A percentile compares a stretch with the other conserved stretches of the same genome.
Evolutionary conservation across 331 rosid species (phyloP).

Genomic region (Pyrus hybrid): DNA sequence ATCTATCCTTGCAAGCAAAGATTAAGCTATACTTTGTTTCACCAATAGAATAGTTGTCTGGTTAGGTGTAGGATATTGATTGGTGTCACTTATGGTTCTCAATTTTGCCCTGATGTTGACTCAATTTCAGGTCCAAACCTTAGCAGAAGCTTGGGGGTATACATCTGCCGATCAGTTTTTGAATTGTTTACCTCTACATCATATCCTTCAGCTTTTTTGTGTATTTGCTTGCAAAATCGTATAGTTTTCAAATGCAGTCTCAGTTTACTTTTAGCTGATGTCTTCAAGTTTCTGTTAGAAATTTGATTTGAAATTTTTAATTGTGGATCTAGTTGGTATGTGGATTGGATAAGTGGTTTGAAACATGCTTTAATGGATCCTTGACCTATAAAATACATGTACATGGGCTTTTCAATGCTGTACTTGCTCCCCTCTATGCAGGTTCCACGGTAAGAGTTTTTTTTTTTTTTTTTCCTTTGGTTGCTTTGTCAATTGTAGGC

Average conservation of each 20-base stretch:
- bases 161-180: conserved; percentile 64
- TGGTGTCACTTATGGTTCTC: neutral
- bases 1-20: neutral
- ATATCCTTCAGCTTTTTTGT: conserved; percentile 62
- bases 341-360: neutral
- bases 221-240: neutral
- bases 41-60: neutral
- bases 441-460: conserved; percentile 55
- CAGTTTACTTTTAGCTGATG: neutral
- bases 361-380: conserved; percentile 24
- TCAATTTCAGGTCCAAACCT: conserved; percentile 76
- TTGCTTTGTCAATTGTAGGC: neutral
- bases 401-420: conserved; percentile 91
- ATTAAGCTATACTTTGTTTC: neutral
- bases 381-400: conserved; percentile 64
- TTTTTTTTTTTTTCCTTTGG: neutral
- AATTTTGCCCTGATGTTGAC: conserved; percentile 5
- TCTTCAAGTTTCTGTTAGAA: neutral
- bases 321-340: neutral
- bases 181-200: conserved; percentile 89
- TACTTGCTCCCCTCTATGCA: conserved; percentile 78
- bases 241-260: neutral
- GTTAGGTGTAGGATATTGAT: neutral
- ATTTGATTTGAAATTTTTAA: neutral
- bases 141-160: conserved; percentile 85